Evolutionary conservation across 345 rosid species (phyloP), one percentile per base, ranked within the genome.

Genomic region (Eutrema japonicum): DNA sequence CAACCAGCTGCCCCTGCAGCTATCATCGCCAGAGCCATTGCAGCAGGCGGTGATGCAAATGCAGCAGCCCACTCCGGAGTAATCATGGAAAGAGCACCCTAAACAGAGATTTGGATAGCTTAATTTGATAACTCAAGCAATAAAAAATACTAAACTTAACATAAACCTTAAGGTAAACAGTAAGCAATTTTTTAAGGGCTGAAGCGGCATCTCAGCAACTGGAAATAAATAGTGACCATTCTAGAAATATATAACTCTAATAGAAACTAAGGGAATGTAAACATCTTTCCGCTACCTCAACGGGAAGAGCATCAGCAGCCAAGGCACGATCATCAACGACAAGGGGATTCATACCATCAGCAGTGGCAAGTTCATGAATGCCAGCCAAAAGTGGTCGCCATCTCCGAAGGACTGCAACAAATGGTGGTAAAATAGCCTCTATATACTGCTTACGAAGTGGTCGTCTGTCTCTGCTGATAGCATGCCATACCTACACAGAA

Each of bases 1-100:
- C 84, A 85, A 65, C 99, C 99, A 42, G 97, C 86, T 81, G 99
- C 97, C 56, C 99, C 99, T 41, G 99, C 99, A 78, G 99, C 97
- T 82, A 96, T 96, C 98, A 96, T 96, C 52, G 99, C 97, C 83
- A 96, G 81, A 30, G 99, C 98, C 99, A 96, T 87, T 60, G 99
- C 94, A 80, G 99, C 96, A 66, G 99, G 99, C 52, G 99, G 99
- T 68, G 99, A 96, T 36, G 98, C 99, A 86, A 96, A 96, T 67
- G 99, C 98, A 82, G 98, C 97, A 57, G 96, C 98, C 99, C 99
- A 96, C 74, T 87, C 79, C 30, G 97, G 94, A 80, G 98, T 92
- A 63, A 89, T 83, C 97, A 96, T 92, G 49, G 91, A 85, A 78
- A 90, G 87, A 78, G 98, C 98, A 72, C 96, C 97, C 99, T 96